Evolutionary conservation across 2,329 filamentous ascomycete species (phyloP).

Genomic region (Fusarium redolens): DNA sequence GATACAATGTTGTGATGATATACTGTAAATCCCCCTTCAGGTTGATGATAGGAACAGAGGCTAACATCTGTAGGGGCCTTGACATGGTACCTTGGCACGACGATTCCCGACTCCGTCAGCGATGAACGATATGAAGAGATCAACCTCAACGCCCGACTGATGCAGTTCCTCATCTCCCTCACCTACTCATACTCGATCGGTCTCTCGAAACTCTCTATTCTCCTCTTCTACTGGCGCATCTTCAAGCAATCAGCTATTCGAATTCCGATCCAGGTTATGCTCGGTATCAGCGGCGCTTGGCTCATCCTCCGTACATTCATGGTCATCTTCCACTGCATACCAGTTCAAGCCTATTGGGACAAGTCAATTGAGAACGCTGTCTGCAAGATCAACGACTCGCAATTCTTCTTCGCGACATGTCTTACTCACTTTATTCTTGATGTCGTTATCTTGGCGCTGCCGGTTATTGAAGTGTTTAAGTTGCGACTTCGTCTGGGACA

Average conservation of each 20-base stretch:
- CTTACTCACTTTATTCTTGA: slow-evolving; percentile 50
- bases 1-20: slow-evolving; percentile 29
- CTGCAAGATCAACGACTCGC: slow-evolving; percentile 48
- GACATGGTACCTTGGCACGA: slow-evolving; percentile 32
- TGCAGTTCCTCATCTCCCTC: slow-evolving; percentile 31
- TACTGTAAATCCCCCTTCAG: slow-evolving; percentile 18
- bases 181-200: slow-evolving; percentile 46
- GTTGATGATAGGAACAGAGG: accelerated
- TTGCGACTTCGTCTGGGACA: slow-evolving; percentile 45
- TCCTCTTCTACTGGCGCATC: slow-evolving; percentile 48
- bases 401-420: slow-evolving; percentile 50
- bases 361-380: slow-evolving; percentile 39
- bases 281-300: slow-evolving; percentile 42
- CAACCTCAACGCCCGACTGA: slow-evolving; percentile 18
- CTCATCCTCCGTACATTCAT: slow-evolving; percentile 48
- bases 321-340: slow-evolving; percentile 50
- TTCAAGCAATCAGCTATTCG: slow-evolving; percentile 45
- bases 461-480: slow-evolving; percentile 47
- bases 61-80: slow-evolving; percentile 31
- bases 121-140: slow-evolving; percentile 27
- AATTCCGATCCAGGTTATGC: slow-evolving; percentile 43
- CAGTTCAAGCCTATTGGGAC: slow-evolving; percentile 51
- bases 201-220: slow-evolving; percentile 45
- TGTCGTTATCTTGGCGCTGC: slow-evolving; percentile 47
- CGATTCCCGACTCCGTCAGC: slow-evolving; percentile 18